A percentile compares a stretch with the other conserved stretches of the same genome.
Evolutionary conservation across 805 yeast species (phyloP).

Genomic region (Metschnikowia bowlesiae): DNA sequence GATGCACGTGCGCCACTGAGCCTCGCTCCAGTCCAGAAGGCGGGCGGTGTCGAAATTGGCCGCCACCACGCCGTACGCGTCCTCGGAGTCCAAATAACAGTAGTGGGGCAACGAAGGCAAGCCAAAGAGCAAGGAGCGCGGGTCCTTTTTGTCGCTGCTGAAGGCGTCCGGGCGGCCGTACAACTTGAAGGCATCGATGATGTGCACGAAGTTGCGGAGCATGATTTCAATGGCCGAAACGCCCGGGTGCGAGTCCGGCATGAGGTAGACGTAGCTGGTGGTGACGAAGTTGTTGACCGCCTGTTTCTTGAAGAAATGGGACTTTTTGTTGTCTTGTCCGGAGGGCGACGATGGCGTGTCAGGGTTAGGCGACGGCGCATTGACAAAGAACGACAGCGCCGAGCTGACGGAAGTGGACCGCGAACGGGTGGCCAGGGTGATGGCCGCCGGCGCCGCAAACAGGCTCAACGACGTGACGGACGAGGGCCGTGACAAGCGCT

Average conservation of each 20-base stretch:
- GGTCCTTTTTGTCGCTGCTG: constrained; percentile 66
- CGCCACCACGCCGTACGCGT: constrained; percentile 21
- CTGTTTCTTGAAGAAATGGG: constrained; percentile 25
- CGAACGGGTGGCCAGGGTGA: constrained; percentile 13
- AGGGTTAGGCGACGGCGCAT: constrained; percentile 22
- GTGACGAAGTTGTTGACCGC: constrained; percentile 25
- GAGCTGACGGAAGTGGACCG: constrained; percentile 23
- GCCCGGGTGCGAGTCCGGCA: constrained; percentile 71
- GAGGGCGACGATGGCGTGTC: constrained; percentile 9
- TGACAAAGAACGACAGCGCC: constrained; percentile 28
- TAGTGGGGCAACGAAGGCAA: constrained; percentile 71
- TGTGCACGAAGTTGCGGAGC: constrained; percentile 64
- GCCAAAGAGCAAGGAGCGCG: constrained; percentile 64
- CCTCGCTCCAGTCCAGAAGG: constrained; percentile 24
- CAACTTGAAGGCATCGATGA: constrained; percentile 63
- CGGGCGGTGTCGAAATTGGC: constrained; percentile 17
- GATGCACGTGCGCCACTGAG: constrained; percentile 26
- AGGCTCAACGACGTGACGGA: constrained; percentile 20
- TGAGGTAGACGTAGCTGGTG: constrained; percentile 51
- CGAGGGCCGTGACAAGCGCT: constrained; percentile 15
- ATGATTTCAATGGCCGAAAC: constrained; percentile 70
- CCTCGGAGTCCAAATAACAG: constrained; percentile 43
- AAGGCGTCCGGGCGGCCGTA: constrained; percentile 75
- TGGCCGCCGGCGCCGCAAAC: constrained; percentile 9
- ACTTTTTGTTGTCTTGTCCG: background rate